Evolutionary conservation across 2,329 filamentous ascomycete genomes (phyloP).

Genomic region (Nemania bipapillata): DNA sequence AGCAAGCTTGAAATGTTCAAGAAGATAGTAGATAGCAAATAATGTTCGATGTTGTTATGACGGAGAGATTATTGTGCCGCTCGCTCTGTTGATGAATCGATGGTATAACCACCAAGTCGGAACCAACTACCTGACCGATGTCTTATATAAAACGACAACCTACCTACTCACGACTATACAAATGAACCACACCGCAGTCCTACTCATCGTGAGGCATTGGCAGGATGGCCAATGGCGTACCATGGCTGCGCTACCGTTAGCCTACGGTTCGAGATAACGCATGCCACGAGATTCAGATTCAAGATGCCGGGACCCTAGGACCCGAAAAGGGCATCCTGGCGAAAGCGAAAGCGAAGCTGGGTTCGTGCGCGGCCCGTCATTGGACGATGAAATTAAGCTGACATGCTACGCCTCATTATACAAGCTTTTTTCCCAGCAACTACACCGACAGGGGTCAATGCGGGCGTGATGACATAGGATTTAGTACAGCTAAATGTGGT

Average conservation of each 20-base stretch:
- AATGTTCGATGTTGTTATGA: background rate
- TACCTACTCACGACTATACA: background rate
- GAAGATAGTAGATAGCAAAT: background rate
- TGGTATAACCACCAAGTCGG: background rate
- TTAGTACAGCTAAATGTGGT: background rate
- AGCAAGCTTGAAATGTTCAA: background rate
- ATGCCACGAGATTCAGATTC: background rate
- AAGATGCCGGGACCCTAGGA: constrained; percentile 23
- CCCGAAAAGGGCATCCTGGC: constrained; percentile 14
- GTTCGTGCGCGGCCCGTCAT: constrained; percentile 7
- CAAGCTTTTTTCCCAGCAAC: constrained; percentile 21
- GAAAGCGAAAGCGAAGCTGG: constrained; percentile 30
- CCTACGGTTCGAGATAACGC: constrained; percentile 8
- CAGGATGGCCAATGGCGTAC: background rate
- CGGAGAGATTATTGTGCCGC: background rate
- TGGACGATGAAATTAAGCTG: constrained; percentile 14
- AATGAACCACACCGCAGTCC: constrained; percentile 6
- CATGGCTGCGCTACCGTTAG: background rate
- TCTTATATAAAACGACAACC: constrained; percentile 26
- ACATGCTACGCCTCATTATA: constrained; percentile 18
- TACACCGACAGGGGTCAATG: background rate
- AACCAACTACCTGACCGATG: background rate
- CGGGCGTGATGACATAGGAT: background rate
- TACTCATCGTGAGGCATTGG: constrained; percentile 8
- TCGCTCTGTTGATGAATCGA: background rate